A percentile compares a stretch with the other conserved stretches of the same genome.
Conservation (phyloP, 2,329 filamentous ascomycete species). For the Polychaeton citri region DNA sequence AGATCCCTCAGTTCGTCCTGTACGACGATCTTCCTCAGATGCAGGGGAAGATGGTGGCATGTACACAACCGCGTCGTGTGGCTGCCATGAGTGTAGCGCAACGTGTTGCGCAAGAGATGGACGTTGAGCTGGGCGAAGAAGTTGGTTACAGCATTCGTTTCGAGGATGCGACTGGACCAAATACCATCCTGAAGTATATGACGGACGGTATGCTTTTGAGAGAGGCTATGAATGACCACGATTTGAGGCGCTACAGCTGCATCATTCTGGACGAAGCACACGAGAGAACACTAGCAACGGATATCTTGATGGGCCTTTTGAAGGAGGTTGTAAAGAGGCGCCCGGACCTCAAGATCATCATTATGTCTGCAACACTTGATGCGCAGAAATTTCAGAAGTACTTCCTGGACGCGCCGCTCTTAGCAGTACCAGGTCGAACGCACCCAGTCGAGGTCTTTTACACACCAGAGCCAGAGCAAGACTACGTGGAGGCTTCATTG, state of each 20-base stretch:
- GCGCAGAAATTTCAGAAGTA: constrained; percentile 97
- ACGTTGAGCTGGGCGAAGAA: constrained; percentile 82
- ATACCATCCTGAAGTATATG: constrained; percentile 98
- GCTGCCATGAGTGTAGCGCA: constrained; percentile 98
- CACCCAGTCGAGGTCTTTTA: constrained; percentile 98
- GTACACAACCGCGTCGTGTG: constrained; percentile 93
- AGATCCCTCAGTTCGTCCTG: constrained; percentile 96
- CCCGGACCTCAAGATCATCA: constrained; percentile 90
- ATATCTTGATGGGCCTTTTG: constrained; percentile 91
- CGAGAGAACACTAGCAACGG: constrained; percentile 84
- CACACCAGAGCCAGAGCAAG: constrained; percentile 86
- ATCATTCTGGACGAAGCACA: constrained; percentile 98
- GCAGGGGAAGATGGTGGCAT: constrained; percentile 80
- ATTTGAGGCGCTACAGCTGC: constrained; percentile 83
- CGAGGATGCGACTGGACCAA: constrained; percentile 80
- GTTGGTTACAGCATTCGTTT: constrained; percentile 99
- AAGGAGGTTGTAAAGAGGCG: constrained; percentile 77
- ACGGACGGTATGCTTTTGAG: constrained; percentile 96
- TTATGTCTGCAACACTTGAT: constrained; percentile 97
- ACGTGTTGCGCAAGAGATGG: constrained; percentile 94
- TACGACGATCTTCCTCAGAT: constrained; percentile 89
- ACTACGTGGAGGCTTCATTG: constrained; percentile 92
- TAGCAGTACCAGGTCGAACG: constrained; percentile 88
- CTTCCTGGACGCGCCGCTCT: constrained; percentile 84
- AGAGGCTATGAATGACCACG: constrained; percentile 91